These are phyloP conservation scores for Pseudomicrostroma phylloplanum DNA, from an alignment of 1,284 basidiomycete genomes.

Conservation along the genomic window DNA sequence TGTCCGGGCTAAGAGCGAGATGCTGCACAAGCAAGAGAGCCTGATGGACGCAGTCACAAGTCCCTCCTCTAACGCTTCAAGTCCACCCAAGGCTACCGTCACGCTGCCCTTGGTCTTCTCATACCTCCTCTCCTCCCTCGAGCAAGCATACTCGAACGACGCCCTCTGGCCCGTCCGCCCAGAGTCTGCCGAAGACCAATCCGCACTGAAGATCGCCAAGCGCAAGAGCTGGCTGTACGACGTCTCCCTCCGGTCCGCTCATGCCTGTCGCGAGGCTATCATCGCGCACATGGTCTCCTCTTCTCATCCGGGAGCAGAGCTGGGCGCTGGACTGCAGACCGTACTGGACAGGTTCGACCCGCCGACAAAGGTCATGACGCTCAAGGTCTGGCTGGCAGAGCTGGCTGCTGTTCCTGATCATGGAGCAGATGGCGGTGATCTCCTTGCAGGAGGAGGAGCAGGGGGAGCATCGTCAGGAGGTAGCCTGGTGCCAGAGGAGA, in stretches of 20 bases:
- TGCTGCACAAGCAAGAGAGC: conserved; percentile 15
- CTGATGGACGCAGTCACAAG: not conserved
- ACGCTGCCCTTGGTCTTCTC: conserved; percentile 67
- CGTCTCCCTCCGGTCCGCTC: conserved; percentile 52
- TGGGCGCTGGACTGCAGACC: conserved; percentile 56
- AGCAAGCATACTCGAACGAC: conserved; percentile 62
- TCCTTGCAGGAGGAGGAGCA: too few relatives aligned
- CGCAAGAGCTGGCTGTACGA: conserved; percentile 86
- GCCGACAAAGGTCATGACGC: conserved; percentile 72
- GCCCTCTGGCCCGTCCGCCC: conserved; percentile 29
- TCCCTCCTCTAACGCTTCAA: not conserved
- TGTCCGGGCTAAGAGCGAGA: conserved; percentile 27
- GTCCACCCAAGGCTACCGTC: not conserved
- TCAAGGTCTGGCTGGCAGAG: conserved; percentile 67
- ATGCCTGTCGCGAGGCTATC: conserved; percentile 17
- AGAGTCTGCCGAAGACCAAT: conserved; percentile 1
- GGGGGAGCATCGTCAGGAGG: too few relatives aligned
- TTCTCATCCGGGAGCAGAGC: conserved; percentile 11
- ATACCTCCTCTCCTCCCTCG: conserved; percentile 63
- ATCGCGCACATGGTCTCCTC: conserved; percentile 9
- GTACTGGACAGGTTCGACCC: conserved; percentile 71
- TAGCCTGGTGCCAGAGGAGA: conserved; percentile 29
- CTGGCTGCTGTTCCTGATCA: conserved; percentile 17
- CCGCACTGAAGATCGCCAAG: conserved; percentile 53
- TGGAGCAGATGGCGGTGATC: too few relatives aligned